These are phyloP conservation scores for Ascochyta koolunga DNA, from an alignment of 2,329 filamentous ascomycete genomes.

Conservation along the genomic window DNA sequence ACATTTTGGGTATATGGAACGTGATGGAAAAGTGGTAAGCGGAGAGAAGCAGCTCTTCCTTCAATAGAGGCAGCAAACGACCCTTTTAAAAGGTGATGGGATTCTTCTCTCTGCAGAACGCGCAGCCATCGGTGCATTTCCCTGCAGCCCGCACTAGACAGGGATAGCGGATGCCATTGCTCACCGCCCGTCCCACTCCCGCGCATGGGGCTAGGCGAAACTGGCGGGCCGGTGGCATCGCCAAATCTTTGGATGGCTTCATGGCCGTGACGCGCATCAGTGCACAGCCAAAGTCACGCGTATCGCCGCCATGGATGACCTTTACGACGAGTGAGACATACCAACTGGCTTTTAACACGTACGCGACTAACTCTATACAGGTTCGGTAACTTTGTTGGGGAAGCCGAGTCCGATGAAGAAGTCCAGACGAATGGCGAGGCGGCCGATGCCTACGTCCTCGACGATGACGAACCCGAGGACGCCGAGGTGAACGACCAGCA, in stretches of 20 bases:
- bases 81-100: constrained; percentile 27
- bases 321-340: constrained; percentile 85
- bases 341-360: not conserved
- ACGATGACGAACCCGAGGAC: constrained; percentile 66
- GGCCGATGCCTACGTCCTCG: constrained; percentile 78
- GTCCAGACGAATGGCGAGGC: constrained; percentile 77
- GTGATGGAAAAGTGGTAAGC: constrained; percentile 9
- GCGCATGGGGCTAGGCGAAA: constrained; percentile 7
- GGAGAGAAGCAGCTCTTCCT: constrained; percentile 5
- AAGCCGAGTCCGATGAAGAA: constrained; percentile 87
- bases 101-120: constrained; percentile 13
- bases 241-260: constrained; percentile 40
- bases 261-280: constrained; percentile 27
- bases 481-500: constrained; percentile 70
- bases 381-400: constrained; percentile 98
- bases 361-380: constrained; percentile 54
- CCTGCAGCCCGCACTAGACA: constrained; percentile 22
- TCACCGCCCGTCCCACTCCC: constrained; percentile 29
- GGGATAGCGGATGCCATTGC: constrained; percentile 12
- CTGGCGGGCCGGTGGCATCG: constrained; percentile 23
- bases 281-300: constrained; percentile 18
- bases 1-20: constrained; percentile 62
- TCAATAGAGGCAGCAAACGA: constrained; percentile 17
- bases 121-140: constrained; percentile 19
- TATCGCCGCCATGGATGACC: constrained; percentile 76